These are phyloP conservation scores for Globisporangium cystogenes DNA, from an alignment of 352 stramenopile genomes.

Conservation along the genomic window DNA sequence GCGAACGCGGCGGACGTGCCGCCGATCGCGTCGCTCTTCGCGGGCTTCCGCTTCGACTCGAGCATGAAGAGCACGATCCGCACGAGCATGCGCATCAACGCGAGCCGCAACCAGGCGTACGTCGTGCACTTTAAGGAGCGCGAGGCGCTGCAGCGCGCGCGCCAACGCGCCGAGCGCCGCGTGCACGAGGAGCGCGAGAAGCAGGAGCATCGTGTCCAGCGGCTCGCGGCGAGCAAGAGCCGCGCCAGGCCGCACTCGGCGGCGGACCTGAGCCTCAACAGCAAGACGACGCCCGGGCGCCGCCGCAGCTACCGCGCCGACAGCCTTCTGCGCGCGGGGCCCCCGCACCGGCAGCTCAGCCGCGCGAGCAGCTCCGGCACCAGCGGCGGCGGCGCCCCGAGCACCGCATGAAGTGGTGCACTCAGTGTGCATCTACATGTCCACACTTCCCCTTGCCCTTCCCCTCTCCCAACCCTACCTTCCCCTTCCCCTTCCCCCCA, in stretches of 20 bases:
- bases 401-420: no score
- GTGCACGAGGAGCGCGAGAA: slow-evolving; percentile 67
- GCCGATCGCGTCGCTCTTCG: slow-evolving; percentile 47
- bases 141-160: slow-evolving; percentile 35
- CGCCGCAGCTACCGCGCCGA: slow-evolving; percentile 49
- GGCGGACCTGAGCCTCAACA: slow-evolving; percentile 30
- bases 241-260: slow-evolving; percentile 8
- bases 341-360: slow-evolving; percentile 22
- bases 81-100: slow-evolving; percentile 74
- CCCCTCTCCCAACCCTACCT: no score
- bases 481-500: no score
- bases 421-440: no score
- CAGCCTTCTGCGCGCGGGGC: slow-evolving; percentile 27
- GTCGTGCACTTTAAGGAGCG: slow-evolving; percentile 66
- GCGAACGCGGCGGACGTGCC: slow-evolving; percentile 20
- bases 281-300: slow-evolving; percentile 34
- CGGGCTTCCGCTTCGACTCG: slow-evolving; percentile 64
- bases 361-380: slow-evolving; percentile 15
- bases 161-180: slow-evolving; percentile 54
- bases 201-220: slow-evolving; percentile 48
- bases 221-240: slow-evolving; percentile 30
- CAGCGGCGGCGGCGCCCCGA: slow-evolving; percentile 17
- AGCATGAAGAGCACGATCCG: slow-evolving; percentile 71
- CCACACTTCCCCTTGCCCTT: no score
- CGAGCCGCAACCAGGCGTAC: slow-evolving; percentile 59